Evolutionary conservation across 768 basidiomycete species (phyloP).

Genomic region (Mycena rosella): DNA sequence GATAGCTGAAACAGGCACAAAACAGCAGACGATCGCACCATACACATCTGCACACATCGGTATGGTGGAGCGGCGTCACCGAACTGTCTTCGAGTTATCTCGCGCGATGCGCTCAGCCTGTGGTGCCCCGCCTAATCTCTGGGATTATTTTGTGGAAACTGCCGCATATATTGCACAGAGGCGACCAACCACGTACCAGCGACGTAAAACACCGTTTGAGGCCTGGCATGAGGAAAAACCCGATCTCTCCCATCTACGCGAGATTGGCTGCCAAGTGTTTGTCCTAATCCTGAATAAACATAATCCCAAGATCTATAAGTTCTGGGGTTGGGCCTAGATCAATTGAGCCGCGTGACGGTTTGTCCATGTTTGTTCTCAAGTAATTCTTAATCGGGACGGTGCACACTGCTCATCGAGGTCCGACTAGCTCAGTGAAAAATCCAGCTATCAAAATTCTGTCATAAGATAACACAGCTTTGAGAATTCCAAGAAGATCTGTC

Average conservation of each 20-base stretch:
- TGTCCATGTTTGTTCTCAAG: too few relatives aligned
- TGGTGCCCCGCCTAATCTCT: background rate
- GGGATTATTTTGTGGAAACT: constrained; percentile 4
- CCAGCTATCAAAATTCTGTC: too few relatives aligned
- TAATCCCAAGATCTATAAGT: constrained; percentile 43
- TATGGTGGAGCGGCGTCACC: background rate
- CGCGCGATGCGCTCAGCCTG: background rate
- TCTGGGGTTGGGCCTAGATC: too few relatives aligned
- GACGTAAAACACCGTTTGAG: constrained; percentile 40
- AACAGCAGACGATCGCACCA: background rate
- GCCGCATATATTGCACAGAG: background rate
- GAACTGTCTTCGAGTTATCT: background rate
- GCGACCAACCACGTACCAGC: background rate
- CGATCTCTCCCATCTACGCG: constrained; percentile 46
- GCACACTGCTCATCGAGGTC: too few relatives aligned
- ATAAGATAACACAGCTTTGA: too few relatives aligned
- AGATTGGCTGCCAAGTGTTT: constrained; percentile 51
- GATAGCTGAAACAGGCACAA: background rate
- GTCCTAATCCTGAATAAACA: constrained; percentile 50
- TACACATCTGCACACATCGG: constrained; percentile 8
- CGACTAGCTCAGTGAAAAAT: too few relatives aligned
- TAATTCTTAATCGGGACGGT: too few relatives aligned
- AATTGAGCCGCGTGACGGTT: too few relatives aligned
- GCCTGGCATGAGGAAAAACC: constrained; percentile 39
- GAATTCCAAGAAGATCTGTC: too few relatives aligned